Conservation (phyloP, 2,329 filamentous ascomycete species). For the Stachybotrys echinatus region DNA sequence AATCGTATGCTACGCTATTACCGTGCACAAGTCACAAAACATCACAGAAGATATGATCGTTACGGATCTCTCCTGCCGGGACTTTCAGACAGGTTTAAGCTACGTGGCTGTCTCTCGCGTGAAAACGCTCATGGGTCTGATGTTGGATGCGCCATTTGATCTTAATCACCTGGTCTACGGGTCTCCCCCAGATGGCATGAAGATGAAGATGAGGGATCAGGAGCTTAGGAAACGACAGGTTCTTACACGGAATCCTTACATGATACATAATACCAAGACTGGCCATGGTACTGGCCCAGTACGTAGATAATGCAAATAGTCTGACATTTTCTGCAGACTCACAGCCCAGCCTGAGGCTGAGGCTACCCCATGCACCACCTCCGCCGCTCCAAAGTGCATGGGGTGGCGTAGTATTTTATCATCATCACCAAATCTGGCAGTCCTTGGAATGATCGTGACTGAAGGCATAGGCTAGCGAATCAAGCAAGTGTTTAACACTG, state of each 20-base stretch:
- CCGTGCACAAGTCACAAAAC: constrained; percentile 6
- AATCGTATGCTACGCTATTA: constrained; percentile 6
- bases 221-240: constrained; percentile 5
- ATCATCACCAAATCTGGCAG: no score
- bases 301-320: neutral
- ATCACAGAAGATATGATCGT: constrained; percentile 10
- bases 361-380: no score
- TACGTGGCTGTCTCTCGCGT: constrained; percentile 8
- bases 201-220: constrained; percentile 7
- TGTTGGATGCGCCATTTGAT: constrained; percentile 4
- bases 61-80: constrained; percentile 8
- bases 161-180: constrained; percentile 1
- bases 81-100: constrained; percentile 8
- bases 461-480: no score
- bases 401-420: no score
- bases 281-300: neutral
- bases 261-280: constrained; percentile 1
- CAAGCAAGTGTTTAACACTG: no score
- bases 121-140: constrained; percentile 8
- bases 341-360: no score
- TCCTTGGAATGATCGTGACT: no score
- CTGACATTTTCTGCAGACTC: neutral
- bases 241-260: constrained; percentile 4
- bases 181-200: constrained; percentile 5
- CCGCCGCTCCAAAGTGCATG: no score